Percentiles rank a stretch among this genome's conserved stretches.
Evolutionary conservation across 257 asterid species (phyloP).

Genomic region (Solanum appendiculatum): DNA sequence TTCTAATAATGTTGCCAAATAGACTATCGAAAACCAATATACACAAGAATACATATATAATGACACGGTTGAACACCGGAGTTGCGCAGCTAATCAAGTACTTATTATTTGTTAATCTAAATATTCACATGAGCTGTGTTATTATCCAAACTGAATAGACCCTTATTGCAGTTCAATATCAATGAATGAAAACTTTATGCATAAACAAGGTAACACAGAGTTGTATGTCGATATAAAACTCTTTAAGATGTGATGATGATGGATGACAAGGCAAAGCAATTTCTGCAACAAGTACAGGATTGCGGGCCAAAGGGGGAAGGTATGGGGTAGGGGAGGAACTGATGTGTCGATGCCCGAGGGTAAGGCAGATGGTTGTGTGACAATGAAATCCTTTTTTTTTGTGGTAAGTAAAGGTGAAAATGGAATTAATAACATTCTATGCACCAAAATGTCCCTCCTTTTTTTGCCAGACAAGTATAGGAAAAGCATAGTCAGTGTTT

Average conservation of each 20-base stretch:
- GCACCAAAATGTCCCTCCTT: background rate
- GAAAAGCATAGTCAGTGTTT: background rate
- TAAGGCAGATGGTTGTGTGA: background rate
- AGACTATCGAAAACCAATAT: background rate
- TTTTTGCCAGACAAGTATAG: background rate
- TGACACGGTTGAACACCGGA: background rate
- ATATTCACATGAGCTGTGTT: background rate
- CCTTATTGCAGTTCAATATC: background rate
- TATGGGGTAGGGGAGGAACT: background rate
- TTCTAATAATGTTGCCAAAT: background rate
- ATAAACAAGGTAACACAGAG: background rate
- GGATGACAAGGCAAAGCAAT: background rate
- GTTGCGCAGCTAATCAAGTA: background rate
- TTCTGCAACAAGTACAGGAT: background rate
- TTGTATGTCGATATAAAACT: background rate
- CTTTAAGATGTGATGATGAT: background rate
- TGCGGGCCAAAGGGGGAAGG: background rate
- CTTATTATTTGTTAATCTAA: background rate
- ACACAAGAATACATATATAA: background rate
- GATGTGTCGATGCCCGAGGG: background rate
- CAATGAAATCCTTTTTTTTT: background rate
- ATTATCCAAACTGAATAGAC: background rate
- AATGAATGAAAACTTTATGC: background rate
- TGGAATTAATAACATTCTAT: background rate
- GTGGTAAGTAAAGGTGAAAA: background rate